Evolutionary conservation across 2,329 filamentous ascomycete genomes (phyloP).

Genomic region (Trichophyton mentagrophytes): DNA sequence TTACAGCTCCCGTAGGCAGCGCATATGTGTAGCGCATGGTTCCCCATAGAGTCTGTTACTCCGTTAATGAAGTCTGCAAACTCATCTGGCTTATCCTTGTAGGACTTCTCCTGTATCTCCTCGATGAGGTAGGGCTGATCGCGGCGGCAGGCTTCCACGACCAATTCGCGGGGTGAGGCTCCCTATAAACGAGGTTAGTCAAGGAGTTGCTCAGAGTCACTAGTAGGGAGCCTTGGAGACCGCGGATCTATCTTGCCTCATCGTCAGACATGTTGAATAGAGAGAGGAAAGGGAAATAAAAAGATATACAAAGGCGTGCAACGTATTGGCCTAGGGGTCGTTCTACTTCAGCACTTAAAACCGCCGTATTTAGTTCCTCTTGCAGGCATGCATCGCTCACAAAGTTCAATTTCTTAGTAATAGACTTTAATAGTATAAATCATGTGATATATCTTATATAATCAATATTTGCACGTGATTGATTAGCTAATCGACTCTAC

Average conservation of each 20-base stretch:
- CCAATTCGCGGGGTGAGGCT: slow-evolving; percentile 68
- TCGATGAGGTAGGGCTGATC: slow-evolving; percentile 80
- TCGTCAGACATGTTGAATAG: slow-evolving; percentile 29
- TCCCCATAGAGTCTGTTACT: slow-evolving; percentile 73
- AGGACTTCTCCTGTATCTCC: slow-evolving; percentile 51
- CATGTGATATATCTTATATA: too few species aligned
- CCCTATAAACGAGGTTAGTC: slow-evolving; percentile 47
- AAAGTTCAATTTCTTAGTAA: too few species aligned
- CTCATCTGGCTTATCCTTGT: slow-evolving; percentile 46
- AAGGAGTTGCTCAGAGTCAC: slow-evolving; percentile 8
- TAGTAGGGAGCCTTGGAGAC: not conserved
- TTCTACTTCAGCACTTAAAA: too few species aligned
- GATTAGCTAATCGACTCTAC: too few species aligned
- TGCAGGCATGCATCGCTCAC: too few species aligned
- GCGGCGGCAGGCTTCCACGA: slow-evolving; percentile 84
- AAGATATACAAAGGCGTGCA: not conserved
- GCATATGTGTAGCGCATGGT: slow-evolving; percentile 80
- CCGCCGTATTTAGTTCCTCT: too few species aligned
- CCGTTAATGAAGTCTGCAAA: slow-evolving; percentile 71
- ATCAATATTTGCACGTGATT: too few species aligned
- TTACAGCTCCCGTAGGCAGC: slow-evolving; percentile 74
- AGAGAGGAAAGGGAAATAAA: not conserved
- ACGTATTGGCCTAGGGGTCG: not conserved
- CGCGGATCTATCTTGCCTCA: slow-evolving; percentile 23
- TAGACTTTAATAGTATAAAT: too few species aligned